Conservation (phyloP, 371 early-diverging fungal species). For the Syncephalastrum monosporum region DNA sequence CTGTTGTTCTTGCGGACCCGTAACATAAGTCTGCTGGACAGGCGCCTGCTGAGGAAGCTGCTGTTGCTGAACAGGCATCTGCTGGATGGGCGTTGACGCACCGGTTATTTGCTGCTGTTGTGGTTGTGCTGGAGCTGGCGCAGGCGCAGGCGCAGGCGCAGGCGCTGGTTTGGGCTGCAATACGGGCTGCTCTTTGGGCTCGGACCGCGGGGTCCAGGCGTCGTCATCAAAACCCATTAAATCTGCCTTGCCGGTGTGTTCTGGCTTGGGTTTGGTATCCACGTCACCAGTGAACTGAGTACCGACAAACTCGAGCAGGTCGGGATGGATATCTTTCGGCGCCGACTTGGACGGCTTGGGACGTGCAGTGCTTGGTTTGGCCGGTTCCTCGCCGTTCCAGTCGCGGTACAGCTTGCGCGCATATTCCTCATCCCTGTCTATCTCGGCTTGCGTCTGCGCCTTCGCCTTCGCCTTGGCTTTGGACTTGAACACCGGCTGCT, state of each 20-base stretch:
- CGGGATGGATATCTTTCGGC: conserved; percentile 46
- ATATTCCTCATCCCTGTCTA: conserved; percentile 63
- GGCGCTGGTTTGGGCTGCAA: conserved; percentile 7
- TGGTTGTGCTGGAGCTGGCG: conserved; percentile 6
- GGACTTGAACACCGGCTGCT: conserved; percentile 6
- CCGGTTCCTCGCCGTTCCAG: conserved; percentile 32
- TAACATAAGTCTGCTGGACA: background rate
- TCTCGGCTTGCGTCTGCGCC: conserved; percentile 16
- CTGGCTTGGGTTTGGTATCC: conserved; percentile 6
- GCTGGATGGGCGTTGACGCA: too few relatives aligned
- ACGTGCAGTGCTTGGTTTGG: conserved; percentile 29
- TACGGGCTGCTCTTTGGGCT: background rate
- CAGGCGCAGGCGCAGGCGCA: conserved; percentile 8
- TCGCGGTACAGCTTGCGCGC: conserved; percentile 73
- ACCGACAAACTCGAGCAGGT: conserved; percentile 36
- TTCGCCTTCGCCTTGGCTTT: background rate
- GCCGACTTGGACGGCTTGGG: conserved; percentile 45
- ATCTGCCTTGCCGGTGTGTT: conserved; percentile 11
- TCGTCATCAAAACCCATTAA: conserved; percentile 57
- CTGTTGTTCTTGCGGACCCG: background rate
- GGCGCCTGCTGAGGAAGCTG: conserved; percentile 1
- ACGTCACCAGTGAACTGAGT: conserved; percentile 26
- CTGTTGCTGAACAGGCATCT: background rate
- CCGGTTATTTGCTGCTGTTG: background rate
- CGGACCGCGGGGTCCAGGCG: conserved; percentile 43